These are phyloP conservation scores for Pseudogymnoascus sp. DNA, from an alignment of 2,329 filamentous ascomycete genomes.

Conservation along the genomic window DNA sequence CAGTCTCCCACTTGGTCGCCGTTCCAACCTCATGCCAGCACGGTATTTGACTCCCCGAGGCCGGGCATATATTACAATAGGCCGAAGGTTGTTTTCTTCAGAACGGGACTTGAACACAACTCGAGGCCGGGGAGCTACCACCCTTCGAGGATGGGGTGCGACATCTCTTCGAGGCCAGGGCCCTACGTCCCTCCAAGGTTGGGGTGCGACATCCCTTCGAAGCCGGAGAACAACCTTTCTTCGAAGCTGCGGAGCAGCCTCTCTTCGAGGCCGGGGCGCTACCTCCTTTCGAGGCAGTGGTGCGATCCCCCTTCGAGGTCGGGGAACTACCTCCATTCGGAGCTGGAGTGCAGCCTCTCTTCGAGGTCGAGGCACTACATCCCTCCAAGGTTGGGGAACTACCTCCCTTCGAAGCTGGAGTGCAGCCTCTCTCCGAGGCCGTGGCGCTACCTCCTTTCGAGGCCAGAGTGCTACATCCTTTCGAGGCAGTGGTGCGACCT, in stretches of 20 bases:
- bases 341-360: no score
- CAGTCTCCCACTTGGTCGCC: not conserved
- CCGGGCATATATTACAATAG: not conserved
- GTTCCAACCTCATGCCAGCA: not conserved
- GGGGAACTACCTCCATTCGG: no score
- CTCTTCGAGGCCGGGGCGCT: not conserved
- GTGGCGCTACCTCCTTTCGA: not conserved
- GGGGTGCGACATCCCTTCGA: no score
- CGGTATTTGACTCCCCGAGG: not conserved
- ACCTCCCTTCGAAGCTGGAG: not conserved
- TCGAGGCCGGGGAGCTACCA: not conserved
- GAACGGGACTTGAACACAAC: not conserved
- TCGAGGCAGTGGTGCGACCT: not conserved
- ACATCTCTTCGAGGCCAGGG: not conserved
- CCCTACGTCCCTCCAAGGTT: no score
- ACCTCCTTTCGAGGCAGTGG: not conserved
- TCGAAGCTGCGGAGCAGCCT: not conserved
- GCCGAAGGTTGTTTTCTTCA: not conserved
- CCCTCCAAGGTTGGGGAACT: not conserved
- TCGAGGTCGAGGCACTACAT: no score
- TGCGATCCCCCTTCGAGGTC: not conserved
- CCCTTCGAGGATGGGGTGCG: not conserved
- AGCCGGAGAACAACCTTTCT: no score
- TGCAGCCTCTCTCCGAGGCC: no score
- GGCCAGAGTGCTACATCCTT: not conserved